These are phyloP conservation scores for Nannizziopsis barbatae DNA, from an alignment of 2,329 filamentous ascomycete genomes.

Conservation along the genomic window DNA sequence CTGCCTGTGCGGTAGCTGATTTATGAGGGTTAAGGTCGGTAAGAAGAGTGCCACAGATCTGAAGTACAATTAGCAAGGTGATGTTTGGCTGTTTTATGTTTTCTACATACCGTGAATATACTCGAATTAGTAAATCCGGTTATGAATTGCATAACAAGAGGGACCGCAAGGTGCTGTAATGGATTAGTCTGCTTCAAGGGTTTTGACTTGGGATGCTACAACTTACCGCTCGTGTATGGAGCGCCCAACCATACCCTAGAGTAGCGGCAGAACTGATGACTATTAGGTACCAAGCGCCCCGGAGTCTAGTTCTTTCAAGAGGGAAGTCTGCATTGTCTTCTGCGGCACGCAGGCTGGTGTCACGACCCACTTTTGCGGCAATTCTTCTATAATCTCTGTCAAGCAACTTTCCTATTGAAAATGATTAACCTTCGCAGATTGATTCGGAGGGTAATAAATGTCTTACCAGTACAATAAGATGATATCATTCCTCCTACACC, in stretches of 20 bases:
- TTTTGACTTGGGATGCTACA: background rate
- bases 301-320: slow-evolving; percentile 2
- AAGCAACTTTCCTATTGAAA: slow-evolving; percentile 7
- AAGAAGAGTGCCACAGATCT: background rate
- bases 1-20: slow-evolving; percentile 1
- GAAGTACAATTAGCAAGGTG: background rate
- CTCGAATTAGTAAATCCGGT: background rate
- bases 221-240: slow-evolving; percentile 1
- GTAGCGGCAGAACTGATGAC: background rate
- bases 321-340: slow-evolving; percentile 5
- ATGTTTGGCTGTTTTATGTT: too few species aligned
- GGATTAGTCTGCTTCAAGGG: background rate
- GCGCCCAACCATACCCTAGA: slow-evolving; percentile 3
- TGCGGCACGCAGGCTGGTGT: background rate
- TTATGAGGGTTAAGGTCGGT: slow-evolving; percentile 4
- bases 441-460: background rate
- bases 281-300: slow-evolving; percentile 6
- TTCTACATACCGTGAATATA: slow-evolving; percentile 1
- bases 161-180: slow-evolving; percentile 3
- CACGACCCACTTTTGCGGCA: slow-evolving; percentile 3
- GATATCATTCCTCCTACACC: slow-evolving; percentile 4
- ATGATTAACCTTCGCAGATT: background rate
- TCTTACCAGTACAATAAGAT: slow-evolving; percentile 6
- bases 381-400: slow-evolving; percentile 4
- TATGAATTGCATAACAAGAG: slow-evolving; percentile 4